Evolutionary conservation across 2,329 filamentous ascomycete genomes (phyloP).

Genomic region (Stemphylium beticola): DNA sequence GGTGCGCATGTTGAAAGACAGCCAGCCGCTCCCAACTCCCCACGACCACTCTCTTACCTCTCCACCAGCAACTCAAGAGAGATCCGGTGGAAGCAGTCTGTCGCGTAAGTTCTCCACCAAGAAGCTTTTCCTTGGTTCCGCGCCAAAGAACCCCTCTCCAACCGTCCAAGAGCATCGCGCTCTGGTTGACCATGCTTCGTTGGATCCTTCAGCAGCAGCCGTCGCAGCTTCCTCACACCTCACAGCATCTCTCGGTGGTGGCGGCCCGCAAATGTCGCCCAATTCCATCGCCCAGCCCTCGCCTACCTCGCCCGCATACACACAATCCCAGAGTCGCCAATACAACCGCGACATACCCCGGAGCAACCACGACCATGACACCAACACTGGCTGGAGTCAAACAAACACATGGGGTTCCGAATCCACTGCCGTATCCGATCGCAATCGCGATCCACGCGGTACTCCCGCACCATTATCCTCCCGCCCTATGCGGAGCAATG

Average conservation of each 20-base stretch:
- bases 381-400: slow-evolving; percentile 36
- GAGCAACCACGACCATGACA: slow-evolving; percentile 42
- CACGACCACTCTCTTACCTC: slow-evolving; percentile 46
- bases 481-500: slow-evolving; percentile 38
- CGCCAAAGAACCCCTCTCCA: slow-evolving; percentile 59
- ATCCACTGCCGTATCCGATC: slow-evolving; percentile 33
- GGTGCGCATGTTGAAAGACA: slow-evolving; percentile 88
- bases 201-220: slow-evolving; percentile 59
- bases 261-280: slow-evolving; percentile 49
- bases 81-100: slow-evolving; percentile 53
- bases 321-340: slow-evolving; percentile 38
- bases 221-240: slow-evolving; percentile 59
- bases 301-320: slow-evolving; percentile 58
- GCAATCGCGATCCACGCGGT: slow-evolving; percentile 41
- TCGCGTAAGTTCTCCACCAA: slow-evolving; percentile 61
- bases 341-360: slow-evolving; percentile 43
- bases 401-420: slow-evolving; percentile 41
- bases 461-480: slow-evolving; percentile 41
- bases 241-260: slow-evolving; percentile 55
- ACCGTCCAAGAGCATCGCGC: slow-evolving; percentile 55
- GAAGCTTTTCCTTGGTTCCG: slow-evolving; percentile 57
- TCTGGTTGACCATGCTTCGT: slow-evolving; percentile 50
- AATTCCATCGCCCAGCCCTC: slow-evolving; percentile 53
- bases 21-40: slow-evolving; percentile 71
- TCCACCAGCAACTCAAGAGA: slow-evolving; percentile 43